Base-by-base conservation (phyloP, 2,329 filamentous ascomycete species). In the Teratosphaeria zuluensis region DNA sequence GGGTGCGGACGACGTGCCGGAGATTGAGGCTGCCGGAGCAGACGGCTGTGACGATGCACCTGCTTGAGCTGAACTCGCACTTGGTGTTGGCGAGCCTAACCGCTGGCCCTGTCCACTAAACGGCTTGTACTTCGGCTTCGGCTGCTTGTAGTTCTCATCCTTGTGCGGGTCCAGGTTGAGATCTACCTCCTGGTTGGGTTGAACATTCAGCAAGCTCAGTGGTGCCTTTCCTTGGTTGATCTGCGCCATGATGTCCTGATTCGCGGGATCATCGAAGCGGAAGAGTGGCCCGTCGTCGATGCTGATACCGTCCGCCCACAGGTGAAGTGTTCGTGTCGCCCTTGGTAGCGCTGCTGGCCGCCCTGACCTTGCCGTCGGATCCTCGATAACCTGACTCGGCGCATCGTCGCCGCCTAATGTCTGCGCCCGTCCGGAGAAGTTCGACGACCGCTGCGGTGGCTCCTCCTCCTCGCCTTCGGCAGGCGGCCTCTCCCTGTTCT, bases 281-380 rank as follows among this genome's bases (percentile, higher is more conserved):
- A 83, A 85, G 42, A 94, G 82, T 53, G 85, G 82, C 31, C 90
- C 90, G 67, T 94, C 88, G 60, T 92, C 89, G 61, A 95, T 85
- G 63, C 88, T 92, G 75, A 94, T 92, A 14, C 90, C 90, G 69
- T 95, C 86, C 51, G 82, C 81, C 90, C 90, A 95, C 52, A 94
- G 80, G 68, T 92, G 89, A 56, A 95, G 79, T 11, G 84, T 81
- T 55, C 89, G 85, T 55, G 84, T 83, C 61, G 88, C 84, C 4
- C 82, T 80, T 33, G 69, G 69, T 8, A 65, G 63, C 9, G 57
- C 56, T 30, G 62, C 61, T 55, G 70, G 71, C 52, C 63, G 62
- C 35, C 63, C 73, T 38, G 68, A 65, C 21, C 64, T 73, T 14
- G 32, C 54, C 12, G 31, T 16, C 31, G 87, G 83, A 63, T 89